Conservation (phyloP, 805 yeast genomes). For the Metahyphopichia silvanorum region DNA sequence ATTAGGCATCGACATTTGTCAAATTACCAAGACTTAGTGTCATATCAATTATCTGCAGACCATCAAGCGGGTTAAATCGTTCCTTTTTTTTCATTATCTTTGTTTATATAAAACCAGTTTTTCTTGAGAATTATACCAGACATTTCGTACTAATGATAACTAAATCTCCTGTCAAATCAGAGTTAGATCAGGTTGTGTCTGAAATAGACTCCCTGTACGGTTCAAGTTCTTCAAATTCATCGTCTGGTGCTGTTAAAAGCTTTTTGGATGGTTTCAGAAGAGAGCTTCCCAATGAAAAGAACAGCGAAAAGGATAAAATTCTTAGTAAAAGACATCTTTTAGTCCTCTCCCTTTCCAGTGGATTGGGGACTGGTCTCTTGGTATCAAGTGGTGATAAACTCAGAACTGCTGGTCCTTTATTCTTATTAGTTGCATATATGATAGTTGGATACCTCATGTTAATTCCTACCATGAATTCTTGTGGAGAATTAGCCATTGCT, state of each 20-base stretch:
- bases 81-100: no score
- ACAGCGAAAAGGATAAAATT: constrained; percentile 1
- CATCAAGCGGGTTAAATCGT: no score
- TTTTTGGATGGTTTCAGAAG: constrained; percentile 3
- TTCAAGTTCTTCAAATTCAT: neutral
- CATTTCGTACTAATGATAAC: no score
- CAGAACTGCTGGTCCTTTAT: constrained; percentile 20
- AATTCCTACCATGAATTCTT: constrained; percentile 25
- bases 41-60: no score
- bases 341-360: constrained; percentile 28
- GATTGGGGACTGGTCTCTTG: constrained; percentile 27
- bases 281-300: constrained; percentile 1
- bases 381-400: constrained; percentile 27
- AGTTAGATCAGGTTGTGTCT: neutral
- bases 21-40: no score
- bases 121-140: no score
- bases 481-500: constrained; percentile 24
- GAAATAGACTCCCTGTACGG: neutral
- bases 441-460: constrained; percentile 17
- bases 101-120: no score
- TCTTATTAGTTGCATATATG: constrained; percentile 11
- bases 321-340: constrained; percentile 20
- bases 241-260: neutral
- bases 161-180: no score
- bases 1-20: no score